Conservation (phyloP, 108 stramenopile species). For the Skeletonema costatum region DNA sequence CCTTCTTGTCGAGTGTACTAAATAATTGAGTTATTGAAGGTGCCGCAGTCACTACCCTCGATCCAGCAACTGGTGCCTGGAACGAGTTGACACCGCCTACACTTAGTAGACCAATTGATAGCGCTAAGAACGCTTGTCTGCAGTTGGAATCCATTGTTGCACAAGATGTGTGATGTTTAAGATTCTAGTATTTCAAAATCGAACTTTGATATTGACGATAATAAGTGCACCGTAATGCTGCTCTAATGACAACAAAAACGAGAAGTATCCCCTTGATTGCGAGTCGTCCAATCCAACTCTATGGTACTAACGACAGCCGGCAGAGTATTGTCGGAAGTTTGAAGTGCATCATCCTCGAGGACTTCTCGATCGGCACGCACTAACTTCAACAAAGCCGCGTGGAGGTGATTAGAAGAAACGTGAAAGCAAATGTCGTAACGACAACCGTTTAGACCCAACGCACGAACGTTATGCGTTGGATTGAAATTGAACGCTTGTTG, state of each 20-base stretch:
- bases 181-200: not conserved
- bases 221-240: not conserved
- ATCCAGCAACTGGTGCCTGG: not conserved
- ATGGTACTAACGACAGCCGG: not conserved
- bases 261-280: not conserved
- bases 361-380: too few species aligned
- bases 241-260: not conserved
- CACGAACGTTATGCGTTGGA: too few species aligned
- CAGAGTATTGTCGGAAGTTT: not conserved
- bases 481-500: too few species aligned
- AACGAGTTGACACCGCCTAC: not conserved
- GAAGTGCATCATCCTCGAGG: not conserved
- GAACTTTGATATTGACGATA: not conserved
- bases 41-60: not conserved
- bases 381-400: too few species aligned
- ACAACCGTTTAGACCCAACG: too few species aligned
- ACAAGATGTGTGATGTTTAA: not conserved
- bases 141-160: not conserved
- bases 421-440: too few species aligned
- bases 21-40: not conserved
- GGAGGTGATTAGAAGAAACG: too few species aligned
- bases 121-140: not conserved
- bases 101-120: not conserved
- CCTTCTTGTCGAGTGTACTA: slow-evolving; percentile 24
- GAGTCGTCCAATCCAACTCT: not conserved